Conservation (phyloP, 2,329 filamentous ascomycete genomes). For the Botrytis sinoallii region DNA sequence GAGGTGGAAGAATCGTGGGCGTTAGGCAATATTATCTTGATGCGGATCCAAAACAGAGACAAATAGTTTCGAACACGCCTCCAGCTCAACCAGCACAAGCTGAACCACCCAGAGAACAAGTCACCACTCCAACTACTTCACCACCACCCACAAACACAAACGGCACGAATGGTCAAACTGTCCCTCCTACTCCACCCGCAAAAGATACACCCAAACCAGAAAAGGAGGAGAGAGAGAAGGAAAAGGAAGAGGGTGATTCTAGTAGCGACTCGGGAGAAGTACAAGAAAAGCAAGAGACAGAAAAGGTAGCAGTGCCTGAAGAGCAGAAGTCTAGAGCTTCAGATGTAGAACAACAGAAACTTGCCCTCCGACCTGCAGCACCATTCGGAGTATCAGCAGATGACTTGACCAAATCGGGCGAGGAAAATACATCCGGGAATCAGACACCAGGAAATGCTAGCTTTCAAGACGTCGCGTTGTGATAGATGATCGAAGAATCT, state of each 20-base stretch:
- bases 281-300: slow-evolving; percentile 35
- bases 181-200: slow-evolving; percentile 35
- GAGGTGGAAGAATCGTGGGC: slow-evolving; percentile 85
- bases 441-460: slow-evolving; percentile 53
- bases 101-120: slow-evolving; percentile 26
- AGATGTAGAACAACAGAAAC: slow-evolving; percentile 53
- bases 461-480: slow-evolving; percentile 64
- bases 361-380: slow-evolving; percentile 47
- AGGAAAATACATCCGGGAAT: slow-evolving; percentile 39
- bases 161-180: slow-evolving; percentile 29
- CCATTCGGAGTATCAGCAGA: slow-evolving; percentile 36
- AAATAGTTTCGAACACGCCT: slow-evolving; percentile 28
- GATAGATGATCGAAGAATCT: slow-evolving; percentile 24
- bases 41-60: slow-evolving; percentile 54
- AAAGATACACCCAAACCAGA: slow-evolving; percentile 31
- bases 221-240: slow-evolving; percentile 29
- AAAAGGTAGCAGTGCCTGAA: slow-evolving; percentile 40
- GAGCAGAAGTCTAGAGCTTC: slow-evolving; percentile 57
- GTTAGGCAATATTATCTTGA: slow-evolving; percentile 96
- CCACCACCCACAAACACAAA: slow-evolving; percentile 29
- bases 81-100: slow-evolving; percentile 23
- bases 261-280: slow-evolving; percentile 27
- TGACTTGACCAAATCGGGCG: slow-evolving; percentile 39
- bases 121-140: slow-evolving; percentile 25
- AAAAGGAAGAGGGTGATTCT: slow-evolving; percentile 29